A percentile compares a stretch with the other conserved stretches of the same genome.
These are phyloP conservation scores for Acanthamoeba quina DNA, from an alignment of 208 protist genomes.

Conservation along the genomic window DNA sequence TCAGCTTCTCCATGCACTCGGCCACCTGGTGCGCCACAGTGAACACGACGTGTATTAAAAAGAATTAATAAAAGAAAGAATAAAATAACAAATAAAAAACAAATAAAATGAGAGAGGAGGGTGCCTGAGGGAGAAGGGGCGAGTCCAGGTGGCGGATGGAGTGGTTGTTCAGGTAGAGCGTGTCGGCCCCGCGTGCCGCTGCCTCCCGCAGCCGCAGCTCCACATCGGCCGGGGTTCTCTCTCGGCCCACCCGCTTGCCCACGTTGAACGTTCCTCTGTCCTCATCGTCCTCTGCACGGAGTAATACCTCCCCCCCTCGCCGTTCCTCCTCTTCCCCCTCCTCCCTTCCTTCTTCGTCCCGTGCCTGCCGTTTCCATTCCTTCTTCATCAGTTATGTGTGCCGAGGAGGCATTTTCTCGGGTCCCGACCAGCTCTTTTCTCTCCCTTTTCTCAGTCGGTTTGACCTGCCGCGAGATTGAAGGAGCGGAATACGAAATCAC, in stretches of 20 bases:
- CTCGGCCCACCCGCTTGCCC: neutral
- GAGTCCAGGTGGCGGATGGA: neutral
- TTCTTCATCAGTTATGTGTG: neutral
- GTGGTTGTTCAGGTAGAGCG: constrained; percentile 19
- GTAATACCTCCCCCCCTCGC: neutral
- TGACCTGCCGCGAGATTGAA: neutral
- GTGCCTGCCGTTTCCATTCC: neutral
- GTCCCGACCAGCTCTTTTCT: neutral
- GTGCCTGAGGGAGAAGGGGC: neutral
- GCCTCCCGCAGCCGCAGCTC: neutral
- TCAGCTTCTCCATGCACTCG: neutral
- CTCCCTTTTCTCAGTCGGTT: neutral
- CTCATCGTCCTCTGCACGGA: neutral
- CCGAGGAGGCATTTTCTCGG: neutral
- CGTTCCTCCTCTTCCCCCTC: neutral
- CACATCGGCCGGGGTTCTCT: neutral
- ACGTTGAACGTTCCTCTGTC: neutral
- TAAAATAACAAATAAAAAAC: neutral
- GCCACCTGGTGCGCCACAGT: neutral
- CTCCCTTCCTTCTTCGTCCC: neutral
- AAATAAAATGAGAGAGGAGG: neutral
- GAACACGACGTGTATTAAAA: too few relatives aligned
- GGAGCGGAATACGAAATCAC: neutral
- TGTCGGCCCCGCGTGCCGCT: neutral
- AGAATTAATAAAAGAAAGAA: too few relatives aligned